These are phyloP conservation scores for Trichopus zeylanicus DNA, from an alignment of 116 monocot genomes.

Conservation along the genomic window DNA sequence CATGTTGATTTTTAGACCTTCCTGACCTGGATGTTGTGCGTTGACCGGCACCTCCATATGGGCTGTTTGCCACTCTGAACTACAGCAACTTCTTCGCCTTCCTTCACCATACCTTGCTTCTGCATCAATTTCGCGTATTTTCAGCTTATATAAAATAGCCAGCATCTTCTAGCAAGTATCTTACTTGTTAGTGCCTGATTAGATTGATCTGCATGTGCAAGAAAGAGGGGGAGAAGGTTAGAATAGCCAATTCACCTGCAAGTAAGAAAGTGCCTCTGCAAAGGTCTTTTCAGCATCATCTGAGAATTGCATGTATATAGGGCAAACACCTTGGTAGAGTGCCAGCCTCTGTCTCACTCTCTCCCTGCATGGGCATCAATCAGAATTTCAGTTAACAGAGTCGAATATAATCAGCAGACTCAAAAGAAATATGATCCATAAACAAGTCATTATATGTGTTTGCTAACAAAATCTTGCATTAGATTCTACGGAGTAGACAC, in stretches of 20 bases:
- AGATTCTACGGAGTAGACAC: conserved; percentile 19
- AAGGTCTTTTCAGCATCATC: conserved; percentile 83
- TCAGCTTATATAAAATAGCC: too few relatives aligned
- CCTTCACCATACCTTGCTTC: conserved; percentile 89
- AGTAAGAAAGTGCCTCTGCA: conserved; percentile 59
- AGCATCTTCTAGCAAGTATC: too few relatives aligned
- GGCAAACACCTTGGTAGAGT: conserved; percentile 90
- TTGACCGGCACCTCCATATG: conserved; percentile 92
- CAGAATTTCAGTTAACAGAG: not conserved
- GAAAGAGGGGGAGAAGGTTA: too few relatives aligned
- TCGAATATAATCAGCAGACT: too few relatives aligned
- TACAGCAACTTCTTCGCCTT: conserved; percentile 90
- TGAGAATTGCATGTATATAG: conserved; percentile 73
- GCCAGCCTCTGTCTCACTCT: conserved; percentile 91
- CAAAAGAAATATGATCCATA: too few relatives aligned
- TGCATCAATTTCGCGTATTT: too few relatives aligned
- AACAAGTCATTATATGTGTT: too few relatives aligned
- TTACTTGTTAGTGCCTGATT: too few relatives aligned
- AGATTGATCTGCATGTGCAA: too few relatives aligned
- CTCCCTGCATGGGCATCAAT: conserved; percentile 40
- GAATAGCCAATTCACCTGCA: too few relatives aligned
- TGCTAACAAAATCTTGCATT: too few relatives aligned
- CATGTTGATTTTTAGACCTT: too few relatives aligned
- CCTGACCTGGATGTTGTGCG: conserved; percentile 92
- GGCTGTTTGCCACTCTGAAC: conserved; percentile 85